These are phyloP conservation scores for Madurella fahalii DNA, from an alignment of 2,329 filamentous ascomycete genomes.

Conservation along the genomic window DNA sequence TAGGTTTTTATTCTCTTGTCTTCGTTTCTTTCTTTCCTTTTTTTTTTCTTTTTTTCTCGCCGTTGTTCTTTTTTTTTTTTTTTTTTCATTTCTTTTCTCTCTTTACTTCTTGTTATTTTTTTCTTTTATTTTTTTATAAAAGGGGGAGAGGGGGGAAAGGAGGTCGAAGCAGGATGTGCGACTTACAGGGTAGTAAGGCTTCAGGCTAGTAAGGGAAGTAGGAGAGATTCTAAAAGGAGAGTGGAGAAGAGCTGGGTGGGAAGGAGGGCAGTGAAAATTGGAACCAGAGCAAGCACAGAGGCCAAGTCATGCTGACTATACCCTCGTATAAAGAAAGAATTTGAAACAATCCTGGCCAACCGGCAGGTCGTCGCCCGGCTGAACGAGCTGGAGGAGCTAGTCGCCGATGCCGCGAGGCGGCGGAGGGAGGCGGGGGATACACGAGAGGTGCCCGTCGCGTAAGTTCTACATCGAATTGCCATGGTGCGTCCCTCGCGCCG, in stretches of 20 bases:
- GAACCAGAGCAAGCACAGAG: too few relatives aligned
- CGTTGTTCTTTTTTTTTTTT: not conserved
- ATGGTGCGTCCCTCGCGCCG: too few relatives aligned
- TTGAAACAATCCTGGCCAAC: conserved; percentile 49
- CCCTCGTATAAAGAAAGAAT: conserved; percentile 44
- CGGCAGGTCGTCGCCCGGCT: conserved; percentile 53
- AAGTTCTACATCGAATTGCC: conserved; percentile 30
- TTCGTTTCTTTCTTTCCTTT: not conserved
- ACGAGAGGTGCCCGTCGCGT: conserved; percentile 42
- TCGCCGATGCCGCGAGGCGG: conserved; percentile 46
- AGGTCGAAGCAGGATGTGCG: too few relatives aligned
- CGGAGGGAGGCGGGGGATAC: conserved; percentile 31
- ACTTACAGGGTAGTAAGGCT: too few relatives aligned
- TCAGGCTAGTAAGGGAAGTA: not conserved
- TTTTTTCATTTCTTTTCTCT: not conserved
- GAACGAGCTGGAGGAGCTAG: conserved; percentile 56
- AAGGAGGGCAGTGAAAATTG: too few relatives aligned
- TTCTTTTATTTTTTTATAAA: too few relatives aligned
- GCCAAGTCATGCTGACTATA: too few relatives aligned
- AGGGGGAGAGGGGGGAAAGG: not conserved
- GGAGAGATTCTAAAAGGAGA: not conserved
- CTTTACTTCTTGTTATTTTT: too few relatives aligned
- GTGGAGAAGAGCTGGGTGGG: too few relatives aligned
- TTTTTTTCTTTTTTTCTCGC: not conserved
- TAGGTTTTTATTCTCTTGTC: conserved; percentile 27